These are phyloP conservation scores for Sicyos edulis DNA, from an alignment of 306 rosid species.

Conservation along the genomic window DNA sequence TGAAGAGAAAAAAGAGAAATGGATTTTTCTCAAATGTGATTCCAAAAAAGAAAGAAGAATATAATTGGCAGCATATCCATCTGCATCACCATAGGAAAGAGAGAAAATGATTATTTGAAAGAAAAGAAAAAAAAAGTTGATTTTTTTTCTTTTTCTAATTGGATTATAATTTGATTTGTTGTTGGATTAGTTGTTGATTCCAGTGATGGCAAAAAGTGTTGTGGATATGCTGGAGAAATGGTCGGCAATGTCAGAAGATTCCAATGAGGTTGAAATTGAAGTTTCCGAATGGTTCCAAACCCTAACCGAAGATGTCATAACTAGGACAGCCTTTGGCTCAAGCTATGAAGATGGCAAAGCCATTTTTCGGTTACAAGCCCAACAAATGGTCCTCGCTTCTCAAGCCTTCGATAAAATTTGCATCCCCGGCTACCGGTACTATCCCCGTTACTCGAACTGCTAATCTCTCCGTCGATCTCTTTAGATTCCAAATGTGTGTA, in stretches of 20 bases:
- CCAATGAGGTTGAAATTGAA: constrained; percentile 83
- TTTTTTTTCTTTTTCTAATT: too few species aligned
- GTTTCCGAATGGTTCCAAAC: constrained; percentile 80
- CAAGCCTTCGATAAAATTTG: constrained; percentile 88
- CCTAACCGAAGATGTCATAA: constrained; percentile 77
- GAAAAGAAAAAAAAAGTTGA: too few species aligned
- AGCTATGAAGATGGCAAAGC: constrained; percentile 95
- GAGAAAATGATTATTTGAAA: too few species aligned
- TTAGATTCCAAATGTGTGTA: too few species aligned
- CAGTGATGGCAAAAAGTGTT: constrained; percentile 75
- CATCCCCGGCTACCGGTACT: constrained; percentile 84
- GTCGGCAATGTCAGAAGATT: constrained; percentile 40
- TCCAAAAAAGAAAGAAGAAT: too few species aligned
- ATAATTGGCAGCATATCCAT: too few species aligned
- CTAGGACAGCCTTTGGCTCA: constrained; percentile 75
- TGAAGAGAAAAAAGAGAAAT: too few species aligned
- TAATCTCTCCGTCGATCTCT: too few species aligned
- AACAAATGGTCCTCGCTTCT: constrained; percentile 76
- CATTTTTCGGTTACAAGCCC: constrained; percentile 63
- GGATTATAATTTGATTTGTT: neutral
- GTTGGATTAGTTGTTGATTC: constrained; percentile 54
- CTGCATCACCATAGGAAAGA: too few species aligned
- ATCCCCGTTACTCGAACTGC: too few species aligned
- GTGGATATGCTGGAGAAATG: constrained; percentile 76
- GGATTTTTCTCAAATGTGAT: too few species aligned